phyloP scores from a whole-genome alignment of 2,329 filamentous ascomycete species.

The Alternaria postmessia region DNA sequence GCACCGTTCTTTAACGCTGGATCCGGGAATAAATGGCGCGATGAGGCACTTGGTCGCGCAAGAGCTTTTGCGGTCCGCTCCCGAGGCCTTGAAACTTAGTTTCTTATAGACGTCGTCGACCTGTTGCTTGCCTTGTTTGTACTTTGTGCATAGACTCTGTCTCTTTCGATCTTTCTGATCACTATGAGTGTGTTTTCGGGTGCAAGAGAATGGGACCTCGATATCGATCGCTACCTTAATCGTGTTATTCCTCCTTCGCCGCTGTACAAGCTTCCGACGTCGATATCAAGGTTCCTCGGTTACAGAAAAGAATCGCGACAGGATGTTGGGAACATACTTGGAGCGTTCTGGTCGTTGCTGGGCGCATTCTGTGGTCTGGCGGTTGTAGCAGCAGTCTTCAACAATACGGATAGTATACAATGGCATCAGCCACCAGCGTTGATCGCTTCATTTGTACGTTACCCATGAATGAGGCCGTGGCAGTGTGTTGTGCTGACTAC shows the following conservation, averaged over 20 bases:
- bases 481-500: conserved; percentile 7
- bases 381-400: conserved; percentile 54
- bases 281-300: conserved; percentile 71
- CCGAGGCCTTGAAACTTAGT: neutral
- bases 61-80: neutral
- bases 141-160: neutral
- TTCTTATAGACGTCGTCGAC: neutral
- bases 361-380: conserved; percentile 56
- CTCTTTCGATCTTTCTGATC: neutral
- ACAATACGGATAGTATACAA: conserved; percentile 49
- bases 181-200: conserved; percentile 8
- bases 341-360: conserved; percentile 54
- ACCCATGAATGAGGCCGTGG: neutral
- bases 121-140: neutral
- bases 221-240: conserved; percentile 81
- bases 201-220: conserved; percentile 61
- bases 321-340: conserved; percentile 53
- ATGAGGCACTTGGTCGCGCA: neutral
- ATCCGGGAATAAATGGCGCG: neutral
- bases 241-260: conserved; percentile 72
- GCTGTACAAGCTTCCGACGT: conserved; percentile 69
- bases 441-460: conserved; percentile 54
- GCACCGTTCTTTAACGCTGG: neutral
- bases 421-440: conserved; percentile 53
- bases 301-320: conserved; percentile 49